Evolutionary conservation across 2,329 filamentous ascomycete genomes (phyloP), one percentile per base, ranked within the genome.

Genomic region (Epichloe elymi): DNA sequence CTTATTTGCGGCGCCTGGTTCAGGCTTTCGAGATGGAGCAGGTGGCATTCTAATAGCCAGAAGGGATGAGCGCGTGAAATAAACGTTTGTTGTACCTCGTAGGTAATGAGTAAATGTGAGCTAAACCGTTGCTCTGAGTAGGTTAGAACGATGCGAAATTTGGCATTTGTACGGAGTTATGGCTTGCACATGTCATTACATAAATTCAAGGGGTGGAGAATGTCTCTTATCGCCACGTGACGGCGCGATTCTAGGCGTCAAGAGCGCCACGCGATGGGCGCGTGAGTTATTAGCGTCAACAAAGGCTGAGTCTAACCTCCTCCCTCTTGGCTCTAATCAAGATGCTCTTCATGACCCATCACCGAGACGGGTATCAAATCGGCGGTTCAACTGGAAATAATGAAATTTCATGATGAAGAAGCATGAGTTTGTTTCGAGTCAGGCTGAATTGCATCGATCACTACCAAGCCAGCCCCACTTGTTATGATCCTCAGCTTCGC

Each of bases 391-490:
- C 10, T 26, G 39, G 30, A 26, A 14, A 5, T 23, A 14, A 26
- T 26, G 19, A 17, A 55, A 49, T n/a, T 20, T 19, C 42, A 15
- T 45, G 38, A 49, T 43, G 49, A 49, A 51, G 55, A 56, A 65
- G 56, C 36, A 70, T 69, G 67, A 84, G 88, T 61, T 74, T 79
- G 59, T 97, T 98, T 70, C 85, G 87, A 60, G 82, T 98, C 64
- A 86, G 90, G 60, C 74, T 98, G 63, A 96, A 98, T 66, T 95
- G 88, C 72, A 84, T 98, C 70, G 93, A 98, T 69, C 84, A 93
- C 66, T 98, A 97, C 67, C 89, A 95, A 70, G 80, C 83, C 40
- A 74, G 74, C 11, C 86, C 89, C 17, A 86, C 88, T 48, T 76
- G 77, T 58, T 84, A 93, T 65, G 90, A 97, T 67, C 88, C 90